Evolutionary conservation across 495 filamentous ascomycete species (phyloP).

Genomic region (Amniculicola lignicola): DNA sequence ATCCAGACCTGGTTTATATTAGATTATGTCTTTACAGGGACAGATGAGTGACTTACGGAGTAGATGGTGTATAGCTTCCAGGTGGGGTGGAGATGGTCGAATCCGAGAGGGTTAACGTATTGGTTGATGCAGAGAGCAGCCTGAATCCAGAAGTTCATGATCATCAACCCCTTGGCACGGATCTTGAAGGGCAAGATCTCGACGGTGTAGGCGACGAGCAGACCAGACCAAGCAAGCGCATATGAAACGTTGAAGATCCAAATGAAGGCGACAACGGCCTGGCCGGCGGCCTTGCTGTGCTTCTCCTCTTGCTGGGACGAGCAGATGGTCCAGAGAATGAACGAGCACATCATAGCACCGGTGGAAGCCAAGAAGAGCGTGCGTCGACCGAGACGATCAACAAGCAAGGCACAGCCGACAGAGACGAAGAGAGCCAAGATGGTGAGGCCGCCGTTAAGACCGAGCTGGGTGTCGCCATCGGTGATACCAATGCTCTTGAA

Average conservation of each 20-base stretch:
- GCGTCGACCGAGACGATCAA: conserved; percentile 33
- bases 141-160: conserved; percentile 61
- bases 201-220: conserved; percentile 56
- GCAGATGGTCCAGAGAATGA: conserved; percentile 36
- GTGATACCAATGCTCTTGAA: conserved; percentile 38
- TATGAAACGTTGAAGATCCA: conserved; percentile 38
- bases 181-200: conserved; percentile 68
- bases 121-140: conserved; percentile 49
- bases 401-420: conserved; percentile 28
- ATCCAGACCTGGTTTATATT: conserved; percentile 29
- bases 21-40: conserved; percentile 3
- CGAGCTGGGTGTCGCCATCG: conserved; percentile 27
- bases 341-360: conserved; percentile 23
- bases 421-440: conserved; percentile 31
- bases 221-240: conserved; percentile 41
- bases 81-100: conserved; percentile 25
- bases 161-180: conserved; percentile 68
- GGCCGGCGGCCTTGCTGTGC: conserved; percentile 26
- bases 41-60: conserved; percentile 30
- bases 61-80: conserved; percentile 41
- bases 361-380: conserved; percentile 31
- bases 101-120: conserved; percentile 48
- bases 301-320: conserved; percentile 32
- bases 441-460: conserved; percentile 30
- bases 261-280: conserved; percentile 35